Percentiles rank a stretch among this genome's conserved stretches.
phyloP scores from a whole-genome alignment of 2,329 filamentous ascomycete species.

The Teratosphaeria destructans region DNA sequence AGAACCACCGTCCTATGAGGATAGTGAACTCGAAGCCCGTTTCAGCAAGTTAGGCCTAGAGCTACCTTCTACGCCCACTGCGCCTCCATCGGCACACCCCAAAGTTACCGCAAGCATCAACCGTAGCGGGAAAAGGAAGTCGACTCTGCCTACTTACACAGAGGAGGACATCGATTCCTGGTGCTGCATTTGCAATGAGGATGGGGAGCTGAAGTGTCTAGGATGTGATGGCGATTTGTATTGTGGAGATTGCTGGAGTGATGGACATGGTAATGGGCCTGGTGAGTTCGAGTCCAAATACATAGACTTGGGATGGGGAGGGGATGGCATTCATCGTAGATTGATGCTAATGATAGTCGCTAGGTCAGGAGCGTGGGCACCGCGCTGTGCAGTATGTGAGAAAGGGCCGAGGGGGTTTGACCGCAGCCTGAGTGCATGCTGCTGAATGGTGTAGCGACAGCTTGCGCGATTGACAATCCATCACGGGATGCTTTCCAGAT shows the following conservation, averaged over 20 bases:
- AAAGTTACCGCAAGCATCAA: constrained; percentile 5
- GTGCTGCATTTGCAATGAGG: constrained; percentile 75
- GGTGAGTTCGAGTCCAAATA: constrained; percentile 16
- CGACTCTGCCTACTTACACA: constrained; percentile 35
- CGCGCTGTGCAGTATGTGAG: constrained; percentile 41
- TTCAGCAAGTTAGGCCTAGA: constrained; percentile 34
- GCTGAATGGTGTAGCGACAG: too few relatives aligned
- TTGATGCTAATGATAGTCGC: not conserved
- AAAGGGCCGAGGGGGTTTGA: constrained; percentile 4
- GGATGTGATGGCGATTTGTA: constrained; percentile 65
- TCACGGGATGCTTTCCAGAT: too few relatives aligned
- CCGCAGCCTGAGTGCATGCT: constrained; percentile 3
- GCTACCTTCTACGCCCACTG: constrained; percentile 39
- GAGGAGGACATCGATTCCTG: constrained; percentile 66
- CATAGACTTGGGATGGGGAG: not conserved
- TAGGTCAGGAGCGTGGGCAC: constrained; percentile 57
- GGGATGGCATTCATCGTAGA: not conserved
- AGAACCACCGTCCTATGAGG: constrained; percentile 23
- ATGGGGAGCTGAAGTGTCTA: constrained; percentile 61
- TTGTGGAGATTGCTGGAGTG: constrained; percentile 68
- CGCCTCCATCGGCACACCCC: constrained; percentile 26
- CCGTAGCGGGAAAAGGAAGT: constrained; percentile 17
- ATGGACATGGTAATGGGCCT: constrained; percentile 63
- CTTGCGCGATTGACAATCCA: too few relatives aligned
- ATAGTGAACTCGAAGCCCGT: constrained; percentile 36